A percentile compares a stretch with the other conserved stretches of the same genome.
These are phyloP conservation scores for Chlamydomonas eustigma DNA, from an alignment of 139 green algal species.

Conservation along the genomic window DNA sequence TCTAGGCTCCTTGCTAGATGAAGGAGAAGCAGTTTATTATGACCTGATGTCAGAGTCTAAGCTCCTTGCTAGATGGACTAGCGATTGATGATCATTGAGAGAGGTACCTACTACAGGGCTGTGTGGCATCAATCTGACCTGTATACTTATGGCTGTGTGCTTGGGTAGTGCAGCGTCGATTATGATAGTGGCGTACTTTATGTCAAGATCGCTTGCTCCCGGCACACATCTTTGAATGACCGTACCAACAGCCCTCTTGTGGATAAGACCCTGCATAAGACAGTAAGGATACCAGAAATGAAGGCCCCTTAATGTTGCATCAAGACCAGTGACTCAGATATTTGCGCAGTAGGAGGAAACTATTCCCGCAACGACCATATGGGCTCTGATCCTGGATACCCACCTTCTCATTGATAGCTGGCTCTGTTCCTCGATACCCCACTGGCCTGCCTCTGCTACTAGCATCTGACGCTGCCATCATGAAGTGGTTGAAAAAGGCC, in stretches of 20 bases:
- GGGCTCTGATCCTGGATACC: too few relatives aligned
- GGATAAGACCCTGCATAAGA: slow-evolving; percentile 10
- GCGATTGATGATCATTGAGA: too few relatives aligned
- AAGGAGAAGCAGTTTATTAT: too few relatives aligned
- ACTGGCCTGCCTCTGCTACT: not conserved
- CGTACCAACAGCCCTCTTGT: not conserved
- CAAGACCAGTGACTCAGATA: too few relatives aligned
- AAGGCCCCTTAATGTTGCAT: too few relatives aligned
- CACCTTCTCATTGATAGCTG: not conserved
- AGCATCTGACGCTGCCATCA: not conserved
- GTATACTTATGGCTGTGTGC: slow-evolving; percentile 17
- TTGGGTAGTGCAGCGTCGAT: slow-evolving; percentile 22
- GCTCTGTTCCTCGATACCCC: not conserved
- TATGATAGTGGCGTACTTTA: slow-evolving; percentile 3
- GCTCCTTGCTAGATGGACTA: too few relatives aligned
- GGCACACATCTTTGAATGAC: slow-evolving; percentile 10
- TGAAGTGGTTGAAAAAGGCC: slow-evolving; percentile 23
- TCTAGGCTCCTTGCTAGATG: too few relatives aligned
- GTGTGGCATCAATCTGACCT: not conserved
- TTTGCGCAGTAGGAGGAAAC: too few relatives aligned
- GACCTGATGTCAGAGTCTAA: too few relatives aligned
- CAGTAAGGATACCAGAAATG: too few relatives aligned
- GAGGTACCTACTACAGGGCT: not conserved
- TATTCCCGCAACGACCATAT: too few relatives aligned
- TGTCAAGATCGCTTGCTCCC: slow-evolving; percentile 8